Evolutionary conservation across 805 yeast genomes (phyloP).

Genomic region (Torulaspora delbrueckii): DNA sequence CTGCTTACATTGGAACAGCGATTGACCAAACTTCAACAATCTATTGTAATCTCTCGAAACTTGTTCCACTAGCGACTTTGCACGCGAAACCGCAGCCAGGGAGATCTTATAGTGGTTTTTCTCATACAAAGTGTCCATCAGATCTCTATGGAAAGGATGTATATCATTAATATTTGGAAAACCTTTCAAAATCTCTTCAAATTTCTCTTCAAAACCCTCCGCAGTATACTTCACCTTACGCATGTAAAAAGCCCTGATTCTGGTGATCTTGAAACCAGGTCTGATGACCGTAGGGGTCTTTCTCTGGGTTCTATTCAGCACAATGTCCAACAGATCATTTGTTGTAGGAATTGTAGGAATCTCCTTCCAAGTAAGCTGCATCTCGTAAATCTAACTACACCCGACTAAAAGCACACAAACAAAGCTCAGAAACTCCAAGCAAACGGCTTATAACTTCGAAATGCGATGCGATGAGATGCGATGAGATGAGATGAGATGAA

Average conservation of each 20-base stretch:
- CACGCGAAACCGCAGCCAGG: constrained; percentile 88
- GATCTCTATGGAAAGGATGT: constrained; percentile 97
- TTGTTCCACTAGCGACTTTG: constrained; percentile 90
- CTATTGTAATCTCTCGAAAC: constrained; percentile 94
- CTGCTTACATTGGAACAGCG: constrained; percentile 97
- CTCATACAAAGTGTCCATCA: constrained; percentile 96
- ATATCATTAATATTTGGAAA: constrained; percentile 97
- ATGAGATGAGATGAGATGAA: constrained; percentile 23
- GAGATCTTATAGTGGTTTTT: constrained; percentile 98
- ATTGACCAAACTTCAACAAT: constrained; percentile 93
- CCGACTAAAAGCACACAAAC: neutral
- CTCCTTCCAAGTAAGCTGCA: constrained; percentile 99
- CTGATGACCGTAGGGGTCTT: constrained; percentile 99
- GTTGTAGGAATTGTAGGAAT: constrained; percentile 91
- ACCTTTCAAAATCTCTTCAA: constrained; percentile 75
- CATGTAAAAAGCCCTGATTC: constrained; percentile 97
- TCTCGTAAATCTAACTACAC: constrained; percentile 30
- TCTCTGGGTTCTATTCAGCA: constrained; percentile 95
- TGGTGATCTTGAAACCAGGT: constrained; percentile 91
- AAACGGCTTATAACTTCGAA: neutral
- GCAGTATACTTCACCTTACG: constrained; percentile 95
- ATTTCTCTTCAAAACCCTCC: constrained; percentile 92
- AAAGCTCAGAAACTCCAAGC: neutral
- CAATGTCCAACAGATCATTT: constrained; percentile 92
- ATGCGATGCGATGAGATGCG: constrained; percentile 11